phyloP scores from a whole-genome alignment of 768 basidiomycete genomes.

The Pulveroboletus sp. region DNA sequence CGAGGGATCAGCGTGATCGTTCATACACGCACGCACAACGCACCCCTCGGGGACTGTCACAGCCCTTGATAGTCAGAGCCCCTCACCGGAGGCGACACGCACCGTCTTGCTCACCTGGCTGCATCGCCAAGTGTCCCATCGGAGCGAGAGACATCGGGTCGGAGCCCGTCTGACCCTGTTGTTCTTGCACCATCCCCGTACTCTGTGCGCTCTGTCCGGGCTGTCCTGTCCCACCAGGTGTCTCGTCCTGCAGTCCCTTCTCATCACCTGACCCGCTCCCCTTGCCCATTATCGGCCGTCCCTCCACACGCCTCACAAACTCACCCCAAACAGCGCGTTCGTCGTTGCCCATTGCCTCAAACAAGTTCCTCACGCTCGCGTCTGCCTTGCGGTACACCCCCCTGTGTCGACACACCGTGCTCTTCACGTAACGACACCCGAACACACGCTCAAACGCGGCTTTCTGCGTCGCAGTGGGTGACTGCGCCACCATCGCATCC shows the following conservation, averaged over 20 bases:
- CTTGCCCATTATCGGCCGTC: constrained; percentile 36
- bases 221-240: constrained; percentile 1
- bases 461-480: constrained; percentile 53
- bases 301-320: constrained; percentile 60
- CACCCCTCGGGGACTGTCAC: constrained; percentile 9
- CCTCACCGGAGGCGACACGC: not conserved
- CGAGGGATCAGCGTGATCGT: not conserved
- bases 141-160: constrained; percentile 13
- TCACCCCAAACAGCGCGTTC: constrained; percentile 66
- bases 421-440: constrained; percentile 67
- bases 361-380: constrained; percentile 41
- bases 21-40: not conserved
- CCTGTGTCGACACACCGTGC: constrained; percentile 68
- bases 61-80: not conserved
- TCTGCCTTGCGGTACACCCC: constrained; percentile 61
- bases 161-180: constrained; percentile 15
- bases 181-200: constrained; percentile 10
- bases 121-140: constrained; percentile 18
- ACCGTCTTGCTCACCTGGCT: constrained; percentile 14
- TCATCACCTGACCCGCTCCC: constrained; percentile 22
- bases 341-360: constrained; percentile 47
- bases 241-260: constrained; percentile 17
- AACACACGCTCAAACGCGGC: constrained; percentile 67
- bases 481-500: constrained; percentile 33
- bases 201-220: constrained; percentile 1